Evolutionary conservation across 768 basidiomycete species (phyloP), one percentile per base, ranked within the genome.

Genomic region (Crassisporium funariophilum): DNA sequence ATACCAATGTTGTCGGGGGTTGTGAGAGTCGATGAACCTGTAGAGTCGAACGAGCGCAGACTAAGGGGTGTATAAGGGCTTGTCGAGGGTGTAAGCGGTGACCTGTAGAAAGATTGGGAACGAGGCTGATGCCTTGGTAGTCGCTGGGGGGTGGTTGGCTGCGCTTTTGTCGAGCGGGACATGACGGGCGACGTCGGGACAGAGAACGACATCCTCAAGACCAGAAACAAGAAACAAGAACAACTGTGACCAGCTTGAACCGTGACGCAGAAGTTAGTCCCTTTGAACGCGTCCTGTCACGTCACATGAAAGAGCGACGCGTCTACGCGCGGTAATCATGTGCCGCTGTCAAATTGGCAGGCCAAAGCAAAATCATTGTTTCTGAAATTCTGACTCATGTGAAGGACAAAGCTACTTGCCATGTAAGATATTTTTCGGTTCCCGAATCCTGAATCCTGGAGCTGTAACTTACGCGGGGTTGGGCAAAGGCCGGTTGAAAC

Each of bases 111-210:
- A 31, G 74, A 74, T 35, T 73, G 72, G 17, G 75, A 70, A 53
- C 74, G 67, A 38, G 70, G 70, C 50, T 75, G 72, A 31, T 68
- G 68, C 29, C 76, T 74, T 44, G 75, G 63, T 60, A 74, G 68
- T 55, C 85, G 80, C 64, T 86, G 85, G 35, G 85, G 85, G 24
- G 85, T 88, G 39, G 81, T 76, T 39, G 85, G 85, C 51, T 69
- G 65, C 47, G 57, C 58, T 63, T 68, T 74, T 34, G 63, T 51
- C 39, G 71, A 67, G 61, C 73, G 72, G 47, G 70, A 58, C 62
- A 71, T 67, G 51, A 69, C 68, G 47, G 74, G 74, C 62, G 74
- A 76, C 59, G 74, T 68, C 52, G 74, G 74, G 52, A 76, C 74
- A 23, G 74, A 76, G 58, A 64, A 65, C 50, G 69, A 69, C 64